These are phyloP conservation scores for Colletotrichum agaves DNA, from an alignment of 2,329 filamentous ascomycete genomes.

Conservation along the genomic window DNA sequence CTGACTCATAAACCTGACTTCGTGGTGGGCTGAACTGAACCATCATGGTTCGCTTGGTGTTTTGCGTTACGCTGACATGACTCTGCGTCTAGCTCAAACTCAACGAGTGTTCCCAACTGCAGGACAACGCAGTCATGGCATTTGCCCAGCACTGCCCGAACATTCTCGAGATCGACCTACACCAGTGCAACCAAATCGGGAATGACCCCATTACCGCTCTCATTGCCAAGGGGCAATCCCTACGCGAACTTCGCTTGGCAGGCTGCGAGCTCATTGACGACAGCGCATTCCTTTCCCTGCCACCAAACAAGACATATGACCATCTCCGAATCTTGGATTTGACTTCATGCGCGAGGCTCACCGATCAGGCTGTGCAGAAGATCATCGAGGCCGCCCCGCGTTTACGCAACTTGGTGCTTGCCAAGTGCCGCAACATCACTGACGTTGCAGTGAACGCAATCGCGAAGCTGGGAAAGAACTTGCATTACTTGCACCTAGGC, in stretches of 20 bases:
- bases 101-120: constrained; percentile 89
- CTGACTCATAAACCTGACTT: too few relatives aligned
- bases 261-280: constrained; percentile 89
- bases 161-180: constrained; percentile 95
- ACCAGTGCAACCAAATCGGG: constrained; percentile 83
- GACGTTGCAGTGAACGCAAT: constrained; percentile 90
- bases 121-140: constrained; percentile 82
- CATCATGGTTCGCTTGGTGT: background rate
- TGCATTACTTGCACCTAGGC: constrained; percentile 95
- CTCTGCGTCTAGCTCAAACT: constrained; percentile 77
- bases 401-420: constrained; percentile 90
- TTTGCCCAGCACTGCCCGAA: constrained; percentile 91
- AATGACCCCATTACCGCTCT: constrained; percentile 86
- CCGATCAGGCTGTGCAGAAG: constrained; percentile 86
- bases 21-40: background rate
- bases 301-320: constrained; percentile 77
- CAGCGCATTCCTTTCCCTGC: constrained; percentile 84
- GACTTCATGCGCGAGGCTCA: constrained; percentile 85
- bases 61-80: constrained; percentile 44
- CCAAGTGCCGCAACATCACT: constrained; percentile 94
- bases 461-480: constrained; percentile 88
- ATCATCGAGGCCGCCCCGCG: constrained; percentile 89
- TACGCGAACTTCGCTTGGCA: constrained; percentile 90
- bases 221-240: constrained; percentile 78
- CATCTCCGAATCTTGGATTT: constrained; percentile 93